A percentile compares a stretch with the other conserved stretches of the same genome.
Evolutionary conservation across 495 filamentous ascomycete species (phyloP).

Genomic region (Physcia stellaris): DNA sequence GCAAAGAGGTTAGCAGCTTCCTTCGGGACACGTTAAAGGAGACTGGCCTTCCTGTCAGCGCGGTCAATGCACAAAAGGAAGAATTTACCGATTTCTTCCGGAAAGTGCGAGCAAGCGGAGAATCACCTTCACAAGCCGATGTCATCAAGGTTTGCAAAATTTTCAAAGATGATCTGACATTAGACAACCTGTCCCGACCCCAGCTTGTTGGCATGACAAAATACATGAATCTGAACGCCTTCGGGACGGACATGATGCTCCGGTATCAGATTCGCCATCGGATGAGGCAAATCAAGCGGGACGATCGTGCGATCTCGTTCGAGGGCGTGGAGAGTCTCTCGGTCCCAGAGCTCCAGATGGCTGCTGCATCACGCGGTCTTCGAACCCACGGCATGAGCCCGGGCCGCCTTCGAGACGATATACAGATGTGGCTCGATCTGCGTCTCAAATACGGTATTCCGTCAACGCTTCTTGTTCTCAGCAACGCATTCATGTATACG

Average conservation of each 20-base stretch:
- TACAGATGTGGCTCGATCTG: conserved; percentile 90
- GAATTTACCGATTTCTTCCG: conserved; percentile 97
- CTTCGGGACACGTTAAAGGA: conserved; percentile 82
- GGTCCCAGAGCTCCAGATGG: conserved; percentile 85
- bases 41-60: conserved; percentile 76
- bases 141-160: conserved; percentile 99
- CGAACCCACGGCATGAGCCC: conserved; percentile 85
- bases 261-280: conserved; percentile 95
- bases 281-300: conserved; percentile 98
- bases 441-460: conserved; percentile 86
- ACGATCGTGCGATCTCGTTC: conserved; percentile 87
- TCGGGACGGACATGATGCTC: conserved; percentile 92
- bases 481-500: conserved; percentile 92
- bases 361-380: conserved; percentile 79
- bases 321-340: conserved; percentile 90
- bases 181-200: conserved; percentile 92
- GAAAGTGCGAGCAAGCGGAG: conserved; percentile 85
- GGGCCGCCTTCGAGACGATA: conserved; percentile 73
- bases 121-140: conserved; percentile 73
- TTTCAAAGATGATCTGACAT: conserved; percentile 94
- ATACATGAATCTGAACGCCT: conserved; percentile 95
- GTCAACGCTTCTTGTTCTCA: conserved; percentile 86
- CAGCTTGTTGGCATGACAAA: conserved; percentile 96
- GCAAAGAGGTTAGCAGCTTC: conserved; percentile 90
- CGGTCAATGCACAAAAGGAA: conserved; percentile 75